Base-by-base conservation (phyloP, 257 asterid species). In the Echium plantagineum region DNA sequence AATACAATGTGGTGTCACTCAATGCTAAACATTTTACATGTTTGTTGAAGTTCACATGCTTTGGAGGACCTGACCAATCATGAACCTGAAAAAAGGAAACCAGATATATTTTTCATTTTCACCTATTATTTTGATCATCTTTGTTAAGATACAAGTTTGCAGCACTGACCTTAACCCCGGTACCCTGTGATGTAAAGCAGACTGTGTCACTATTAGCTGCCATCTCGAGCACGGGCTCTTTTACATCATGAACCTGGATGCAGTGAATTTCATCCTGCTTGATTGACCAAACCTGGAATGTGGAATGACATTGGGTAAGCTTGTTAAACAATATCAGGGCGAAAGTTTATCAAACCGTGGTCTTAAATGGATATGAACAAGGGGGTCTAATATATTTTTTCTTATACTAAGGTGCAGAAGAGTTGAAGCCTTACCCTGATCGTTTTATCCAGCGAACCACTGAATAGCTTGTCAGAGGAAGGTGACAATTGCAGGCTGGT, bases 361-460 rank as follows among this genome's bases (percentile, higher is more conserved):
- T 3, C 7, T 4, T 35, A 10, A n/a, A n/a, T 24, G 26, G 26
- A 24, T 1, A 24, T 24, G 26, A 24, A 24, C 26, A 24, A 24
- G 26, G 26, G 26, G 26, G 26, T 1, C 26, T 24, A 24, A 24
- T 24, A 24, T 24, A 24, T 24, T 24, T 24, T 24, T 1, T 24
- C 3, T 24, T 24, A 24, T 24, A 24, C 26, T 24, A 24, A 24
- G 26, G 26, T 24, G 26, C 26, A 1, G 26, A 24, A 24, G 26
- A 24, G 26, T 32, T 53, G 57, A 71, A 61, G 42, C 21, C 26
- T 78, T 79, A 83, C 96, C 30, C 94, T 71, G 61, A 87, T 85
- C 62, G 96, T 87, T 76, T 80, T 87, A 73, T 87, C 96, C 71
- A 85, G 75, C 21, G 96, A 87, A 64, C 96, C 96, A 56, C 75